Evolutionary conservation across 129 eudicot species (phyloP).

Genomic region (Oenanthe sinensis): DNA sequence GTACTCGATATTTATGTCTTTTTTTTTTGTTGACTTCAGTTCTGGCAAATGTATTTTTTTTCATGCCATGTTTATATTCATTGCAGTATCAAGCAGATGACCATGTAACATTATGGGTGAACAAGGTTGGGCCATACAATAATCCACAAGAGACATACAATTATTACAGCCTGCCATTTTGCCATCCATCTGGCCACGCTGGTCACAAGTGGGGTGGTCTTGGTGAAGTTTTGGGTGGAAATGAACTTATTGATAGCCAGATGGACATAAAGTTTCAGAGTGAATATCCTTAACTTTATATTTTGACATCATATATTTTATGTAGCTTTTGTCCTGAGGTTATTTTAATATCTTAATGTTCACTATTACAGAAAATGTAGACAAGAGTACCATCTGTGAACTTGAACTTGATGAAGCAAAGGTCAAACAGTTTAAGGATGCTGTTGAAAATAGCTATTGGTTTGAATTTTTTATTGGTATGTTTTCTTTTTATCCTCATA

Average conservation of each 20-base stretch:
- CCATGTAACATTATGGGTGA: slow-evolving; percentile 68
- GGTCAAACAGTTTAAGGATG: slow-evolving; percentile 70
- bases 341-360: slow-evolving; percentile 10
- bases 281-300: slow-evolving; percentile 20
- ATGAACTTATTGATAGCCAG: slow-evolving; percentile 91
- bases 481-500: slow-evolving; percentile 12
- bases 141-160: slow-evolving; percentile 94
- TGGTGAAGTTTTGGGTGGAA: slow-evolving; percentile 95
- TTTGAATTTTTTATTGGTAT: slow-evolving; percentile 89
- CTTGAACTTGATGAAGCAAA: slow-evolving; percentile 81
- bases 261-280: slow-evolving; percentile 70
- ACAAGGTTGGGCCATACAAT: slow-evolving; percentile 89
- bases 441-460: slow-evolving; percentile 86
- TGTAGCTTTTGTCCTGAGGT: slow-evolving; percentile 5
- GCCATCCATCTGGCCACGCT: slow-evolving; percentile 50
- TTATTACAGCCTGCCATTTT: slow-evolving; percentile 83
- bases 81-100: slow-evolving; percentile 63
- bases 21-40: background rate
- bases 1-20: background rate
- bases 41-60: background rate
- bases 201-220: slow-evolving; percentile 95
- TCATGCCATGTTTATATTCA: background rate
- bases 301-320: background rate
- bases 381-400: slow-evolving; percentile 51
- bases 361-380: slow-evolving; percentile 62